A percentile compares a stretch with the other conserved stretches of the same genome.
phyloP scores from a whole-genome alignment of 495 filamentous ascomycete species.

The Friedmanniomyces endolithicus region DNA sequence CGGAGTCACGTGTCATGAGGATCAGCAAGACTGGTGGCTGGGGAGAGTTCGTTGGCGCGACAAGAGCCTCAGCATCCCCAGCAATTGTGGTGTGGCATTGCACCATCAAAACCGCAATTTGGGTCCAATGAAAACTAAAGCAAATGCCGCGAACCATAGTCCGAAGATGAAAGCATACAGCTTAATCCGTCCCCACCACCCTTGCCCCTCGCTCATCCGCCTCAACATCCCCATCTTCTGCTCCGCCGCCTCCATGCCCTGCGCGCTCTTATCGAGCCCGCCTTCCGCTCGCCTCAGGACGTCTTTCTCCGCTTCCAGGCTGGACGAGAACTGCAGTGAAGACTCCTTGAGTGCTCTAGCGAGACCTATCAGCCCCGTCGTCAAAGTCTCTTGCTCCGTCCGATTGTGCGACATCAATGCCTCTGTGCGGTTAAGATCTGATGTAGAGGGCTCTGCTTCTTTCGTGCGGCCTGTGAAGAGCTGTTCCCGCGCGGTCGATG shows the following conservation, averaged over 20 bases:
- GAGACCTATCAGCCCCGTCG: slow-evolving; percentile 61
- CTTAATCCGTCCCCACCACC: slow-evolving; percentile 76
- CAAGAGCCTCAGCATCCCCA: neutral
- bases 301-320: slow-evolving; percentile 58
- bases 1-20: neutral
- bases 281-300: slow-evolving; percentile 55
- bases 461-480: slow-evolving; percentile 22
- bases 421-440: slow-evolving; percentile 36
- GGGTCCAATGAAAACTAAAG: slow-evolving; percentile 68
- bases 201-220: slow-evolving; percentile 69
- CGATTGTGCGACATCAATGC: slow-evolving; percentile 60
- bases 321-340: slow-evolving; percentile 53
- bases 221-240: slow-evolving; percentile 60
- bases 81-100: neutral
- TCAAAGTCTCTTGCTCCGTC: slow-evolving; percentile 72
- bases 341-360: slow-evolving; percentile 67
- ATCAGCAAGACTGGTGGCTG: neutral
- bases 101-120: slow-evolving; percentile 66
- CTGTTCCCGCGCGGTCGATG: slow-evolving; percentile 20
- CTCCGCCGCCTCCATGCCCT: slow-evolving; percentile 61
- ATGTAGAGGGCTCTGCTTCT: slow-evolving; percentile 3
- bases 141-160: slow-evolving; percentile 57
- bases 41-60: neutral
- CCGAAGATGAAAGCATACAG: slow-evolving; percentile 74
- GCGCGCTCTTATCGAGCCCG: slow-evolving; percentile 62